Evolutionary conservation across 1,284 basidiomycete genomes (phyloP), one percentile per base, ranked within the genome.

Genomic region (Sanghuangporus baumii): DNA sequence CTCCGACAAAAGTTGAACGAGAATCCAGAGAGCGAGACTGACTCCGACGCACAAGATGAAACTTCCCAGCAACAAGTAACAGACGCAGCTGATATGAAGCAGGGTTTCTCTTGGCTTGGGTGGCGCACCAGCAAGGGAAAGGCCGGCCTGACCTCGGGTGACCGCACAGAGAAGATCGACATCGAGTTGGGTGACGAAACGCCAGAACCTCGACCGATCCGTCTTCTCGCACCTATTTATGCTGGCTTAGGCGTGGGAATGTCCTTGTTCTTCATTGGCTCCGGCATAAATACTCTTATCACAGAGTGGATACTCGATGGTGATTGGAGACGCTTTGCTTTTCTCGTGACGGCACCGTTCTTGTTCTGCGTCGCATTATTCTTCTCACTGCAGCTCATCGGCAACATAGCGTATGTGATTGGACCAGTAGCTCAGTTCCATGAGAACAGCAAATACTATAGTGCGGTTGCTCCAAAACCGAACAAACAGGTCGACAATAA

Each of bases 181-280:
- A 73, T 78, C 26, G 85, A 89, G 73, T 85, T 84, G 2, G 68
- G 80, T 78, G 18, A 72, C 70, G 60, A 71, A 70, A 66, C 70
- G 69, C 63, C 70, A 56, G 76, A 76, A 55, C 70, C 75, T 12
- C 78, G 89, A 8, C 87, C 88, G 0, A 81, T 85, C 57, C 81
- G 86, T 52, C 79, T 91, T n/a, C 87, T 89, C 67, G 91, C 89
- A 6, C 90, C 92, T 0, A 73, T 94, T 58, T 91, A 93, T 69
- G 83, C 82, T 55, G 93, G 92, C 20, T 70, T 93, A 9, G 87
- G 87, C 46, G 82, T 80, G 66, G 90, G 78, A 14, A 72, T 86
- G 66, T 83, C 80, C 18, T 71, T 83, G 60, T 90, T 85, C 69
- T 89, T 88, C 73, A 76, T 87, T 55, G 80, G 78, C 0, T 84